A percentile compares a stretch with the other conserved stretches of the same genome.
Evolutionary conservation across 176 grass and related monocot genomes (phyloP).

Genomic region (Juncus effusus): DNA sequence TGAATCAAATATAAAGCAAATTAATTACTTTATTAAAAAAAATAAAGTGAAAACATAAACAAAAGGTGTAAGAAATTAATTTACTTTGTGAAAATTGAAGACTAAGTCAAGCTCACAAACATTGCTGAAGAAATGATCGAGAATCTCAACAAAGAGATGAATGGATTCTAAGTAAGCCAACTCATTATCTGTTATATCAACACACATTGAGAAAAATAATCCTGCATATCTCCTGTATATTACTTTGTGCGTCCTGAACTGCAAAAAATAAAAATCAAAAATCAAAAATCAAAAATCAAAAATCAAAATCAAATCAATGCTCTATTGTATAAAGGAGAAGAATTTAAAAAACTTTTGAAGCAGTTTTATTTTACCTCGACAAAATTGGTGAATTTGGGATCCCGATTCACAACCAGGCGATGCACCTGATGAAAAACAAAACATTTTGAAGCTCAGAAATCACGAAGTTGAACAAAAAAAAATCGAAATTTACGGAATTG

Average conservation of each 20-base stretch:
- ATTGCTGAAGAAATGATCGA: conserved; percentile 99
- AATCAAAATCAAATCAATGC: not conserved
- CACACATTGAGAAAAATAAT: conserved; percentile 95
- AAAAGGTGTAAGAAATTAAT: conserved; percentile 8
- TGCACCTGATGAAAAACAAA: conserved; percentile 56
- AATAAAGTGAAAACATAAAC: not conserved
- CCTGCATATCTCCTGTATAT: conserved; percentile 99
- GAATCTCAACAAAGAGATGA: conserved; percentile 98
- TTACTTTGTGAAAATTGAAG: conserved; percentile 98
- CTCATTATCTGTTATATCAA: conserved; percentile 97
- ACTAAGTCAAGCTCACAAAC: conserved; percentile 98
- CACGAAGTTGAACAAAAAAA: not conserved
- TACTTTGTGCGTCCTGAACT: conserved; percentile 90
- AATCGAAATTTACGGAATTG: not conserved
- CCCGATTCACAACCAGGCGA: conserved; percentile 85
- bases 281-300: conserved; percentile 5
- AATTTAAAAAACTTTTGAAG: conserved; percentile 14
- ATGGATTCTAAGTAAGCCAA: conserved; percentile 97
- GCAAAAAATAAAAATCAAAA: conserved; percentile 18
- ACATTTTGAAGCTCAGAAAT: not conserved
- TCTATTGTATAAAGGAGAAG: not conserved
- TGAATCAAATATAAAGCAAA: conserved; percentile 29
- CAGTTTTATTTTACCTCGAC: conserved; percentile 59
- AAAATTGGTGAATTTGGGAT: conserved; percentile 98
- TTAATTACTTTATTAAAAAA: not conserved